These are phyloP conservation scores for Acanthamoeba healyi DNA, from an alignment of 208 protist species.

Conservation along the genomic window DNA sequence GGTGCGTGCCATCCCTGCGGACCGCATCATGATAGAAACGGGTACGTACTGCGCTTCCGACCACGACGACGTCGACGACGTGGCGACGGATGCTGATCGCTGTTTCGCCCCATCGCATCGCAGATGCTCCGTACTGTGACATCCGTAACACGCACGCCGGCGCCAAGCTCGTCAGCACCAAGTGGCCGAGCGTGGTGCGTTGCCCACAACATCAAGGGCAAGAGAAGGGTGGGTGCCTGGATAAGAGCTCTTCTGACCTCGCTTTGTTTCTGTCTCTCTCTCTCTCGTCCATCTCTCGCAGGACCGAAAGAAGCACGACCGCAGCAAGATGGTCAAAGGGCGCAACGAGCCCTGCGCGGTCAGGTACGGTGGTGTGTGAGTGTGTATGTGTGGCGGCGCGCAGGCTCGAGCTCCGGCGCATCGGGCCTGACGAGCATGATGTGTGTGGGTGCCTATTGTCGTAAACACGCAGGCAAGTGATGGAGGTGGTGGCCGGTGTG, in stretches of 20 bases:
- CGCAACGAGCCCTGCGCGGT: constrained; percentile 92
- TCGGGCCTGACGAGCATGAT: too few species aligned
- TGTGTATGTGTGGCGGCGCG: too few species aligned
- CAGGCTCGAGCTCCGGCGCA: too few species aligned
- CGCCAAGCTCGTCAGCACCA: neutral
- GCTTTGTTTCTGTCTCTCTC: constrained; percentile 13
- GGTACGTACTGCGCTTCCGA: neutral
- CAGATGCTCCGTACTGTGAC: constrained; percentile 96
- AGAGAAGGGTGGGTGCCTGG: too few species aligned
- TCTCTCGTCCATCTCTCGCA: too few species aligned
- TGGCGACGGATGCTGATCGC: neutral
- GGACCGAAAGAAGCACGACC: constrained; percentile 89
- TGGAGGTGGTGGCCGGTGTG: constrained; percentile 58
- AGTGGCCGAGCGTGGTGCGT: constrained; percentile 18
- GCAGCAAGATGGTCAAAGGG: constrained; percentile 91
- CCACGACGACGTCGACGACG: too few species aligned
- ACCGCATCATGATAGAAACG: constrained; percentile 96
- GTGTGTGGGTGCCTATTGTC: too few species aligned
- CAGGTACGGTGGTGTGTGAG: neutral
- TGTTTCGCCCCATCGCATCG: neutral
- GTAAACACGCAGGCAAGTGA: constrained; percentile 20
- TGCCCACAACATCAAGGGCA: too few species aligned
- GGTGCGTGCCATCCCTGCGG: constrained; percentile 91
- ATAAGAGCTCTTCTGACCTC: too few species aligned
- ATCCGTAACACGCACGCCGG: constrained; percentile 93